phyloP scores from a whole-genome alignment of 1,139 yeast genomes.

The Yamadazyma kanchanaburiensis region DNA sequence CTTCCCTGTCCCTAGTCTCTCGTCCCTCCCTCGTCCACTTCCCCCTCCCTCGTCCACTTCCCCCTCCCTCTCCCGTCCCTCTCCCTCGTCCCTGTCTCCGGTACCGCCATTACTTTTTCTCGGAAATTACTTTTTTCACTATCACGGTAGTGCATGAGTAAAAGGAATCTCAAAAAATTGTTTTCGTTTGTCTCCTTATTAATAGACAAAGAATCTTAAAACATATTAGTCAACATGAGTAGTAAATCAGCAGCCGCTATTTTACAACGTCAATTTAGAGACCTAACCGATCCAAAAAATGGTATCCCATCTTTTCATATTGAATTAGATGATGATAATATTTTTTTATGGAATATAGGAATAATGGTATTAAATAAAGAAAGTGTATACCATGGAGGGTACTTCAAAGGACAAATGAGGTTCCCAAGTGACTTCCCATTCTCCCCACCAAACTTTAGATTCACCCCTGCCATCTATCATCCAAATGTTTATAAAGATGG shows the following conservation, averaged over 20 bases:
- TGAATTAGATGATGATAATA: constrained; percentile 83
- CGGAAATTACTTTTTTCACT: no score
- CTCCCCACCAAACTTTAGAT: constrained; percentile 86
- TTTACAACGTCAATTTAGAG: constrained; percentile 89
- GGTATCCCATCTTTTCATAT: constrained; percentile 91
- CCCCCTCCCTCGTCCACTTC: no score
- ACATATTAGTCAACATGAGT: constrained; percentile 36
- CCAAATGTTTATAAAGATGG: constrained; percentile 96
- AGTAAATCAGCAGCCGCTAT: constrained; percentile 68
- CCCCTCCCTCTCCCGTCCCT: no score
- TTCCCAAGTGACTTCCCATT: constrained; percentile 91
- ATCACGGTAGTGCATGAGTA: no score
- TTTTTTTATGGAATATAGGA: constrained; percentile 90
- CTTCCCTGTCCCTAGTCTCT: no score
- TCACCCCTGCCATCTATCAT: constrained; percentile 93
- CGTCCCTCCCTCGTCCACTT: no score
- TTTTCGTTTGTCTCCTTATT: no score
- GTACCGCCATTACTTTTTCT: no score
- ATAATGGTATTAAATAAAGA: constrained; percentile 89
- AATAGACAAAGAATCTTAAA: no score
- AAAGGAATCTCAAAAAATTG: no score
- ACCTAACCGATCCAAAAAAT: constrained; percentile 88
- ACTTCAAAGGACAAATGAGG: constrained; percentile 89
- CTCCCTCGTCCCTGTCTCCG: no score
- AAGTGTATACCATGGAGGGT: constrained; percentile 94